Base-by-base conservation (phyloP, 1,139 yeast species). In the Pichia sp. region DNA sequence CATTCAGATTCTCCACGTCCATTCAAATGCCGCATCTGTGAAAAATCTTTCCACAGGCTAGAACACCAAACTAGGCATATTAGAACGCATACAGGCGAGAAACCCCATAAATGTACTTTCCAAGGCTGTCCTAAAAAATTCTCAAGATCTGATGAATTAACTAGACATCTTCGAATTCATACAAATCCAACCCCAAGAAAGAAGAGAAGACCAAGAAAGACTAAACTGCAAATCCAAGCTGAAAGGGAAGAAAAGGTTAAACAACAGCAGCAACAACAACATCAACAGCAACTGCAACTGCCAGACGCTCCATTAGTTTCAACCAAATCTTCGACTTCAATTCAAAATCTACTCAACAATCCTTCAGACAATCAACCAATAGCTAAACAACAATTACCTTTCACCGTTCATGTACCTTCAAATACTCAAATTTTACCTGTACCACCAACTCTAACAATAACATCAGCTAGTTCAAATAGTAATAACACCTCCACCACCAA, bases 31-130 rank as follows among this genome's bases (percentile, higher is more conserved):
- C 89, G 95, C 15, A 74, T 84, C 58, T 89, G 97, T 63, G 83
- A 81, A 42, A 85, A 89, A 66, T 95, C 95, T 1, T 89, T 89
- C 60, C 95, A 86, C 58, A 71, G 97, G 38, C 66, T 88, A 38
- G 97, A 89, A 61, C 97, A 89, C 62, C 95, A 86, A 59, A 88
- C 96, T 15, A 75, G 97, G 54, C 97, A 89, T 59, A 84, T 89
- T 40, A 69, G 96, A 47, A 89, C 96, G 6, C 97, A 89, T 59
- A 89, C 97, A 0, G 97, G 97, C 28, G 96, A 88, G 58, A 84
- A 86, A 59, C 96, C 96, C 19, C 96, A 88, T 57, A 78, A 77
- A 36, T 89, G 97, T 61, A 73, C 82, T 7, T 86, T 75, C 54
- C 94, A 94, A 0, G 94, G 94, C 1, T 89, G 97, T 62, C 67